Base-by-base conservation (phyloP, 192 early-diverging fungal species). In the Backusella sp. region DNA sequence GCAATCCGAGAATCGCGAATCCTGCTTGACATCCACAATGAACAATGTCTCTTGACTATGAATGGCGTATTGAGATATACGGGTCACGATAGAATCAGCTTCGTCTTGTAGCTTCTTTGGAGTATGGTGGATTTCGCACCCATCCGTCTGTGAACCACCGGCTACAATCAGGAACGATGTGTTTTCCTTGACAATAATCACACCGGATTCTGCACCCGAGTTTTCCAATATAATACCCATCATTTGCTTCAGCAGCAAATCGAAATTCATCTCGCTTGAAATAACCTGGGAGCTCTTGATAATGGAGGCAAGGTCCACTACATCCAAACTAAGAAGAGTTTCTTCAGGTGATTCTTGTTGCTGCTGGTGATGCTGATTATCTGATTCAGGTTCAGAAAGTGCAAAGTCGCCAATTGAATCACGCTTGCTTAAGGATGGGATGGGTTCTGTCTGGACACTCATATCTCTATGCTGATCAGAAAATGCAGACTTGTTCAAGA, bases 241-340 rank as follows among this genome's bases (percentile, higher is more conserved):
- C 81, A 82, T 79, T 65, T 79, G 77, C 28, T 82, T 74, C 72
- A 82, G 73, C 17, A 82, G 59, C 12, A 78, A 44, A 23, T 82
- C 77, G 73, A 82, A 82, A 34, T 79, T 79, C 81, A 82, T 82
- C 37, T 82, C 81, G 26, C 81, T 82, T n/a, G 81, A 82, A 19
- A 82, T 82, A 17, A 82, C 74, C 36, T 82, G 81, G 14, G 73
- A 71, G 44, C 81, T 82, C 52, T 82, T 82, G 49, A 82, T 66
- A 41, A 82, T 82, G 1, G 81, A 79, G 4, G 73, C 77, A 11
- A 82, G 59, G 37, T 82, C 77, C 8, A 76, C 77, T n/a, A 82
- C 69, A 23, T 82, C 81, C 77, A 82, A 66, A 19, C 74, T 59
- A 37, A 82, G 52, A 28, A 82, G 39, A 2, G 73, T 76, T 46